phyloP scores from a whole-genome alignment of 169 alveolate genomes.

The Plasmodium fragile region DNA sequence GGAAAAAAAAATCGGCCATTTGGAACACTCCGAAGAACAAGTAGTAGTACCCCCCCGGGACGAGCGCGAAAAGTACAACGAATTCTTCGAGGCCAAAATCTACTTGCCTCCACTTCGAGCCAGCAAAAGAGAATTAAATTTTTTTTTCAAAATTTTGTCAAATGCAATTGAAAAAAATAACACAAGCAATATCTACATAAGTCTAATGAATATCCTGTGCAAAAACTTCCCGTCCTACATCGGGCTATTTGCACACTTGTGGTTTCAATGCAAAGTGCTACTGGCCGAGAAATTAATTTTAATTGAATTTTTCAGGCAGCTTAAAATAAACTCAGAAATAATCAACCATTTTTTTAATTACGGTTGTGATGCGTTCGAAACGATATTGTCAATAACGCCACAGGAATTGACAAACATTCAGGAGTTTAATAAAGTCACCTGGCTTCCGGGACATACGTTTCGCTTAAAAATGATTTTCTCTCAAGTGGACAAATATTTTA shows the following conservation, averaged over 20 bases:
- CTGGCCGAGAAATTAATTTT: constrained; percentile 62
- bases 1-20: background rate
- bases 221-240: constrained; percentile 45
- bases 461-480: constrained; percentile 30
- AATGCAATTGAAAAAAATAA: constrained; percentile 14
- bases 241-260: constrained; percentile 54
- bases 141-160: constrained; percentile 21
- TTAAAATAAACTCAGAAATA: constrained; percentile 55
- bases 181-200: constrained; percentile 19
- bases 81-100: constrained; percentile 25
- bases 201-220: constrained; percentile 26
- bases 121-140: constrained; percentile 21
- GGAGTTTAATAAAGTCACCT: constrained; percentile 46
- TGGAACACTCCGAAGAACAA: background rate
- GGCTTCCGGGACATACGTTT: constrained; percentile 58
- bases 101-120: constrained; percentile 34
- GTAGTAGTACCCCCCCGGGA: background rate
- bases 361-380: constrained; percentile 60
- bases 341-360: constrained; percentile 58
- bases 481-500: constrained; percentile 16
- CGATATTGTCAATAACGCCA: constrained; percentile 42
- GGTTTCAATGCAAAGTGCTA: constrained; percentile 56
- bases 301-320: constrained; percentile 44
- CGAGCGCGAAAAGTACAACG: constrained; percentile 6
- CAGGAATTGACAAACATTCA: constrained; percentile 37